Evolutionary conservation across 2,329 filamentous ascomycete species (phyloP).

Genomic region (Pyrenochaeta sp.): DNA sequence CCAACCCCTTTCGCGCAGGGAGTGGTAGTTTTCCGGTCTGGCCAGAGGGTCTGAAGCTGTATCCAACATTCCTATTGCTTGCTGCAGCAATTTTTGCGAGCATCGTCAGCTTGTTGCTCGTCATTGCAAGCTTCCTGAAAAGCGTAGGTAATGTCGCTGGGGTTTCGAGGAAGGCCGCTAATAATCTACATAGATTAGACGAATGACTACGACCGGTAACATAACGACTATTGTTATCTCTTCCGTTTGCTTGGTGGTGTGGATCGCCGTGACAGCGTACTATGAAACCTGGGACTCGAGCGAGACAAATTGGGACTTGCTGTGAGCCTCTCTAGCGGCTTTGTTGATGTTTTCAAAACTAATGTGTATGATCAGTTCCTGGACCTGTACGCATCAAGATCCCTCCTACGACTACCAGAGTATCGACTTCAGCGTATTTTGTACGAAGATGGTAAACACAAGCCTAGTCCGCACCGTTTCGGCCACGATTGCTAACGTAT

Average conservation of each 20-base stretch:
- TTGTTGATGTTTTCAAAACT: background rate
- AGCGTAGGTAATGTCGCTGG: conserved; percentile 8
- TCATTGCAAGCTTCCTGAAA: conserved; percentile 24
- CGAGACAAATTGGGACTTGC: conserved; percentile 29
- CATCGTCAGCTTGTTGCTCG: conserved; percentile 18
- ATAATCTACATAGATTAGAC: conserved; percentile 17
- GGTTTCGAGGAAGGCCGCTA: background rate
- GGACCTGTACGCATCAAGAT: conserved; percentile 23
- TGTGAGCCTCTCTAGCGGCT: conserved; percentile 6
- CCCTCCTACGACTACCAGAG: conserved; percentile 18
- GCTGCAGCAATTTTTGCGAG: conserved; percentile 18
- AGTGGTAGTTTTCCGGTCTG: conserved; percentile 27
- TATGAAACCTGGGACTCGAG: conserved; percentile 30
- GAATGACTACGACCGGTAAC: conserved; percentile 28
- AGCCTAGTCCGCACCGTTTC: background rate
- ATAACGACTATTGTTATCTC: conserved; percentile 25
- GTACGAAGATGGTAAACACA: conserved; percentile 25
- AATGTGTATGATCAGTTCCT: conserved; percentile 16
- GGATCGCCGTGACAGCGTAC: conserved; percentile 24
- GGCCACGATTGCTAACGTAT: background rate
- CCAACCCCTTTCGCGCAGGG: conserved; percentile 19
- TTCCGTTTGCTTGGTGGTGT: conserved; percentile 18
- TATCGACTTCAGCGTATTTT: conserved; percentile 21
- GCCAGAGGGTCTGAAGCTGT: conserved; percentile 24
- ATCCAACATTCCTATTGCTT: conserved; percentile 22